These are phyloP conservation scores for Skeletonema tropicum DNA, from an alignment of 108 stramenopile species.

Conservation along the genomic window DNA sequence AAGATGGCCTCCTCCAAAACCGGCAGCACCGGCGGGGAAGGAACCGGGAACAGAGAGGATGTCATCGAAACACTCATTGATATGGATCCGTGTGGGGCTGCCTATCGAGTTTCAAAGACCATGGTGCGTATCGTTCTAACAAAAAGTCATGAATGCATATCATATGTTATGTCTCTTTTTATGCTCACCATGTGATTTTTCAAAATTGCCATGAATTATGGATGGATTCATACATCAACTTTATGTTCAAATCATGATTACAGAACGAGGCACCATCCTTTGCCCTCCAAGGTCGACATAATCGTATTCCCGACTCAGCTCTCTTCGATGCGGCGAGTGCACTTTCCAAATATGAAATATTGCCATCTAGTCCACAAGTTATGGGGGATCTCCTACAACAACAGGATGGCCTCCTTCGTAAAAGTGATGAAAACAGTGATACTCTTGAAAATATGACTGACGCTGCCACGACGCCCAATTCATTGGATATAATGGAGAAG, in stretches of 20 bases:
- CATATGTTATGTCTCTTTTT: background rate
- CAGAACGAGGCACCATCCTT: constrained; percentile 69
- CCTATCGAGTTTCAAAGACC: constrained; percentile 66
- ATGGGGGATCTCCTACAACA: constrained; percentile 12
- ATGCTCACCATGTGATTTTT: background rate
- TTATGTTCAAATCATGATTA: background rate
- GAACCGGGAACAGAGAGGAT: constrained; percentile 52
- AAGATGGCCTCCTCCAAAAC: background rate
- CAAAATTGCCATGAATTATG: background rate
- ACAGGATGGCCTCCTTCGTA: background rate
- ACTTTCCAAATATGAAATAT: constrained; percentile 61
- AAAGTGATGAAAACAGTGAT: background rate
- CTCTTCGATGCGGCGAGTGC: constrained; percentile 68
- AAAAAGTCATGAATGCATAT: background rate
- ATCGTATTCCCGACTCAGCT: constrained; percentile 64
- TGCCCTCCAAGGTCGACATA: constrained; percentile 57
- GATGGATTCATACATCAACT: background rate
- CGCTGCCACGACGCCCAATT: background rate
- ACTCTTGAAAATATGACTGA: background rate
- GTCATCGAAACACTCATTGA: constrained; percentile 86
- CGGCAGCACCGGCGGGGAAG: background rate
- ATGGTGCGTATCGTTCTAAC: constrained; percentile 60
- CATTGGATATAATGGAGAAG: background rate
- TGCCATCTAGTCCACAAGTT: constrained; percentile 41
- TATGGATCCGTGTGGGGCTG: constrained; percentile 72